phyloP scores from a whole-genome alignment of 2,329 filamentous ascomycete genomes.

The Cryphonectria nitschkei region DNA sequence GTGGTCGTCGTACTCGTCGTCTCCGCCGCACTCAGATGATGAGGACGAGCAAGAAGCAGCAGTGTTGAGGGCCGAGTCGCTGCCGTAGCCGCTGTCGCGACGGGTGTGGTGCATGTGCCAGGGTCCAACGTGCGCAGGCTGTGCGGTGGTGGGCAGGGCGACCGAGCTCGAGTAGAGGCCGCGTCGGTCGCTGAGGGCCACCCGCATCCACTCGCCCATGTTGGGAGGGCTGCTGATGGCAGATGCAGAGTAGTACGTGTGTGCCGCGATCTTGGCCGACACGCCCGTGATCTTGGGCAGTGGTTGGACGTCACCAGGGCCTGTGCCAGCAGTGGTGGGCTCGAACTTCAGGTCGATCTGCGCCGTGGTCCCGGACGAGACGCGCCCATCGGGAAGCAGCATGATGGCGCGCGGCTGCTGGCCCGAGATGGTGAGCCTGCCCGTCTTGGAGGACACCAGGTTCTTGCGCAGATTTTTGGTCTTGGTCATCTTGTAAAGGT shows the following conservation, averaged over 20 bases:
- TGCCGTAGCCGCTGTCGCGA: slow-evolving; percentile 59
- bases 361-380: slow-evolving; percentile 46
- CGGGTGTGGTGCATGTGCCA: slow-evolving; percentile 49
- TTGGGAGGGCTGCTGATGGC: slow-evolving; percentile 54
- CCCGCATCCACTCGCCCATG: slow-evolving; percentile 48
- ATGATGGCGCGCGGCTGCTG: slow-evolving; percentile 53
- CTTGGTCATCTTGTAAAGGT: slow-evolving; percentile 54
- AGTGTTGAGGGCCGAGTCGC: slow-evolving; percentile 42
- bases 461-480: slow-evolving; percentile 58
- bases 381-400: slow-evolving; percentile 53
- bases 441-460: slow-evolving; percentile 55
- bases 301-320: slow-evolving; percentile 44
- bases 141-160: slow-evolving; percentile 41
- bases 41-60: slow-evolving; percentile 32
- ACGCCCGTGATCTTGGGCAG: slow-evolving; percentile 55
- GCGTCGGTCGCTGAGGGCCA: slow-evolving; percentile 45
- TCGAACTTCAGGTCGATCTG: slow-evolving; percentile 53
- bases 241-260: slow-evolving; percentile 55
- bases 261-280: slow-evolving; percentile 54
- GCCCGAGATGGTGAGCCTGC: slow-evolving; percentile 50
- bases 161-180: slow-evolving; percentile 52
- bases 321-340: slow-evolving; percentile 42
- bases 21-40: slow-evolving; percentile 37
- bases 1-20: slow-evolving; percentile 30
- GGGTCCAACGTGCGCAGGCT: slow-evolving; percentile 37